Percentiles rank a stretch among this genome's conserved stretches.
Conservation (phyloP, 208 protist genomes). For the Trypanosoma platydactyli region DNA sequence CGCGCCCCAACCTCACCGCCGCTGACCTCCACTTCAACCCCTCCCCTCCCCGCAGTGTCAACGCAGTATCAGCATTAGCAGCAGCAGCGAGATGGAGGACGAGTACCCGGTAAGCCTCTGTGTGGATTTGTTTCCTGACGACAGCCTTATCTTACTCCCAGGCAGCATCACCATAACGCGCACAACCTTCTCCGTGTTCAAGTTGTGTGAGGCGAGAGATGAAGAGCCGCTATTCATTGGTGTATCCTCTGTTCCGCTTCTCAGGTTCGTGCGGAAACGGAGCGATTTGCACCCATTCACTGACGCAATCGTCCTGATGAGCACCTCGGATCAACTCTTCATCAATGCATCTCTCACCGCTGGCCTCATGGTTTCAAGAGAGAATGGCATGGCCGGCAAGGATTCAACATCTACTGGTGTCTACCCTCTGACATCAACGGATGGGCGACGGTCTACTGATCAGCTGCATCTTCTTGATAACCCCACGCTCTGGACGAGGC, state of each 20-base stretch:
- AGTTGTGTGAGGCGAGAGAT: slow-evolving; percentile 31
- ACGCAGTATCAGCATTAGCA: background rate
- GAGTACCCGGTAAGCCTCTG: slow-evolving; percentile 40
- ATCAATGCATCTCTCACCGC: slow-evolving; percentile 59
- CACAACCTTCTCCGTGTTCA: slow-evolving; percentile 59
- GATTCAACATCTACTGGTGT: slow-evolving; percentile 2
- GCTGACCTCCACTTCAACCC: background rate
- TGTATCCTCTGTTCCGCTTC: slow-evolving; percentile 58
- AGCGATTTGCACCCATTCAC: slow-evolving; percentile 17
- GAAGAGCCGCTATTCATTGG: slow-evolving; percentile 65
- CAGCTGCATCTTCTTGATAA: slow-evolving; percentile 23
- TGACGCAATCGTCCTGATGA: slow-evolving; percentile 44
- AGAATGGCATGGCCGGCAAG: background rate
- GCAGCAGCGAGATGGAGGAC: slow-evolving; percentile 21
- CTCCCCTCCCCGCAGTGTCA: background rate
- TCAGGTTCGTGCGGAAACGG: slow-evolving; percentile 58
- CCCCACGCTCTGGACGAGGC: slow-evolving; percentile 49
- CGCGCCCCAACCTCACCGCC: no score
- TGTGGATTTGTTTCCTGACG: slow-evolving; percentile 51
- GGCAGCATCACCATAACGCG: slow-evolving; percentile 59
- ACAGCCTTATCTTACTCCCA: slow-evolving; percentile 38
- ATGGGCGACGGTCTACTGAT: background rate
- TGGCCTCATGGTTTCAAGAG: slow-evolving; percentile 19
- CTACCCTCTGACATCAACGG: background rate
- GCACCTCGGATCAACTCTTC: slow-evolving; percentile 56